A percentile compares a stretch with the other conserved stretches of the same genome.
Evolutionary conservation across 2,329 filamentous ascomycete genomes (phyloP).

Genomic region (Myriosclerotinia scirpicola): DNA sequence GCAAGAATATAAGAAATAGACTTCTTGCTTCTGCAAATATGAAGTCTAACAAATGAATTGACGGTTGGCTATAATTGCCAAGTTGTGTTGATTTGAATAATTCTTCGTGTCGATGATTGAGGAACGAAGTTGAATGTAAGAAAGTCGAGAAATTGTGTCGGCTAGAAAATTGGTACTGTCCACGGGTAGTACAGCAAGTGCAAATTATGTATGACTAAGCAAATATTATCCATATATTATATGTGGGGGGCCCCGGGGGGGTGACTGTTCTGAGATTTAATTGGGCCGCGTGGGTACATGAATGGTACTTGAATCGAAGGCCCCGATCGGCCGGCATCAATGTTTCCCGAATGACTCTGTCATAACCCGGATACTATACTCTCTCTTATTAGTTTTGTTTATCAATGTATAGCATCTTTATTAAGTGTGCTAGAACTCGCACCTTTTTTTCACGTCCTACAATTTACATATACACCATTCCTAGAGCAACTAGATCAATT

Average conservation of each 20-base stretch:
- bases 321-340: background rate
- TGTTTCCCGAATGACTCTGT: constrained; percentile 7
- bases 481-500: constrained; percentile 19
- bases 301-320: background rate
- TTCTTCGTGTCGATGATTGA: background rate
- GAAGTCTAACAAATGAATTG: constrained; percentile 7
- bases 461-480: background rate
- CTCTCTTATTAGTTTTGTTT: constrained; percentile 1
- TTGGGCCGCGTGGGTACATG: background rate
- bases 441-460: constrained; percentile 6
- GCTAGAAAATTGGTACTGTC: constrained; percentile 15
- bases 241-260: too few relatives aligned
- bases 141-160: constrained; percentile 20
- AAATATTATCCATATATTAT: too few relatives aligned
- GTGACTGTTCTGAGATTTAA: too few relatives aligned
- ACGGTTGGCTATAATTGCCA: constrained; percentile 8
- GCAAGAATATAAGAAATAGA: constrained; percentile 23
- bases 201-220: constrained; percentile 9
- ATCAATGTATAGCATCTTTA: constrained; percentile 16
- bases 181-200: background rate
- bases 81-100: constrained; percentile 10
- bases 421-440: constrained; percentile 14
- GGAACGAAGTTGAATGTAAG: background rate
- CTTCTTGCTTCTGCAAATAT: constrained; percentile 18
- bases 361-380: background rate